Base-by-base conservation (phyloP, 352 stramenopile species). In the Phytophthora lateralis region DNA sequence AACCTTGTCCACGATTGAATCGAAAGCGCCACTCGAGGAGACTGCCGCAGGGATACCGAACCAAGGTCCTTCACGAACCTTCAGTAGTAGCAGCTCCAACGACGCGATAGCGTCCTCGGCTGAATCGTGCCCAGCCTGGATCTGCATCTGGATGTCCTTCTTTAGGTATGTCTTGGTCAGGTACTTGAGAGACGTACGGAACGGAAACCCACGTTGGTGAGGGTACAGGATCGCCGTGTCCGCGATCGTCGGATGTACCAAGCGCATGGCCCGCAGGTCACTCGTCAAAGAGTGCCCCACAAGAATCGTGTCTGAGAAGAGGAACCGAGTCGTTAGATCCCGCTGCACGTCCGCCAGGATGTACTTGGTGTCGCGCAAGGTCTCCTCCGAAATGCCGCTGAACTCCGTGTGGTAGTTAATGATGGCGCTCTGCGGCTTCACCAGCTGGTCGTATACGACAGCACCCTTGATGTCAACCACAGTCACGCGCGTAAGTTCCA, bases 331-430 rank as follows among this genome's bases (percentile, higher is more conserved):
- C 0, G 80, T 54, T 30, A 97, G 49, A 37, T 85, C 71, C 0
- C 66, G 64, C 55, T 96, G 87, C 20, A 95, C 87, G 45, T 97
- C 85, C 9, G 75, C 76, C 17, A 96, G 37, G 9, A 82, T 89
- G 37, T 63, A 64, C 6, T 71, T 88, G 14, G 82, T 89, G 11
- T 76, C 58, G 11, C 66, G 52, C 30, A 95, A 60, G n/a, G 76
- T 85, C 60, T 94, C 80, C 27, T 75, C 71, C 4, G 85, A 95
- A 49, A 97, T 96, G n/a, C 89, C 89, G 53, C 86, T 96, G 66
- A 89, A 96, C 73, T 91, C 71, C 8, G 89, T 97, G 71, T 93
- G 80, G 70, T 96, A 97, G 64, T 96, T 93, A 60, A 96, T 82
- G 60, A 97, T 94, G 9, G 78, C 82, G 57, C 78, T 91, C 38